These are phyloP conservation scores for Macadamia integrifolia DNA, from an alignment of 164 flowering plant species.

Conservation along the genomic window DNA sequence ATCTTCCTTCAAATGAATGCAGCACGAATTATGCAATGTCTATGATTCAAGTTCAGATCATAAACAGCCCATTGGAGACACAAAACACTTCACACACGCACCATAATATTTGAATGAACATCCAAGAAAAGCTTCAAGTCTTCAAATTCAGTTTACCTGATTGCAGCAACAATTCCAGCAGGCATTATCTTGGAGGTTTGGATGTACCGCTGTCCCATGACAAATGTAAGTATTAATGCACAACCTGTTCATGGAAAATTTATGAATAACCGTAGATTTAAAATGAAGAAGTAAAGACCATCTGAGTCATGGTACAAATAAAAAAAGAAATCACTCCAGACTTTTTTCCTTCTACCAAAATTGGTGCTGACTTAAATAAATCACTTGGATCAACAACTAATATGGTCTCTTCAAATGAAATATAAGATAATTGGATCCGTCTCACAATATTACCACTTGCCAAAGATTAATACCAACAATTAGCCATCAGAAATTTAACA, in stretches of 20 bases:
- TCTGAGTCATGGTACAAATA: not conserved
- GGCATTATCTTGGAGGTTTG: constrained; percentile 94
- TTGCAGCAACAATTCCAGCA: constrained; percentile 81
- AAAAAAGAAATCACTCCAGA: not conserved
- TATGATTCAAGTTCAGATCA: not conserved
- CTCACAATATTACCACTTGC: too few species aligned
- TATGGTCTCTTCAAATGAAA: too few species aligned
- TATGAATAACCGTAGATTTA: constrained; percentile 6
- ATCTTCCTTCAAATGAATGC: too few species aligned
- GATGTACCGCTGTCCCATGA: constrained; percentile 87
- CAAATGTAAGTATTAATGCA: constrained; percentile 57
- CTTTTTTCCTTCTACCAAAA: not conserved
- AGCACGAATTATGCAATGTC: too few species aligned
- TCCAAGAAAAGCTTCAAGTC: not conserved
- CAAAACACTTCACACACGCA: not conserved
- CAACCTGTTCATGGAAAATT: constrained; percentile 38
- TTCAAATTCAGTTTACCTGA: constrained; percentile 49
- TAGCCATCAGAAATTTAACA: too few species aligned
- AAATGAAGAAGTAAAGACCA: not conserved
- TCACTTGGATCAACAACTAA: too few species aligned
- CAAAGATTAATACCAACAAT: too few species aligned
- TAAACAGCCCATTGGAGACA: not conserved
- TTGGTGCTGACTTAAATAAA: too few species aligned
- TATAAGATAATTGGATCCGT: too few species aligned
- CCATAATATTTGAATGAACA: not conserved